phyloP scores from a whole-genome alignment of 2,329 filamentous ascomycete species.

The Fusarium nelsonii region DNA sequence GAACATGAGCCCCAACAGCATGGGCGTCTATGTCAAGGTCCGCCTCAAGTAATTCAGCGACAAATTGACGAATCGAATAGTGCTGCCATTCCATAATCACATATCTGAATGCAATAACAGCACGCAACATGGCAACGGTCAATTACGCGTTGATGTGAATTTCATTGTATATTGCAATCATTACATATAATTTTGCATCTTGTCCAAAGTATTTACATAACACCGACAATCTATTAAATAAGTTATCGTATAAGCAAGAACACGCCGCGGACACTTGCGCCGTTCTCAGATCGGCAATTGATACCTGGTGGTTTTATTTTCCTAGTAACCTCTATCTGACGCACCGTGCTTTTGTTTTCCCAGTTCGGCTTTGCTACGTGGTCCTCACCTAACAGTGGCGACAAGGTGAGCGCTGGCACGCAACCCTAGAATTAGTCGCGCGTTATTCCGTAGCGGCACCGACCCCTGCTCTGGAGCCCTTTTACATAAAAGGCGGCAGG shows the following conservation, averaged over 20 bases:
- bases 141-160: too few species aligned
- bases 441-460: not conserved
- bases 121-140: not conserved
- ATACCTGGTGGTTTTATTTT: not conserved
- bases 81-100: not conserved
- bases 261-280: not conserved
- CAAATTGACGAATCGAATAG: not conserved
- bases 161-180: too few species aligned
- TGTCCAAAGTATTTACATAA: not conserved
- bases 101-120: too few species aligned
- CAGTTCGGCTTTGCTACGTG: not conserved
- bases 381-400: not conserved
- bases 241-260: not conserved
- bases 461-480: not conserved
- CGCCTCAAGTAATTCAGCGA: not conserved
- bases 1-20: not conserved
- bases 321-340: not conserved
- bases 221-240: too few species aligned
- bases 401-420: not conserved
- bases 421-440: not conserved
- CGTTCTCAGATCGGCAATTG: not conserved
- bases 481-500: conserved; percentile 85
- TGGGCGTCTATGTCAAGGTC: not conserved
- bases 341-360: not conserved
- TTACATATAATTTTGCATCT: too few species aligned